Evolutionary conservation across 2,329 filamentous ascomycete species (phyloP), one percentile per base, ranked within the genome.

Genomic region (Geoglossum cookeanum): DNA sequence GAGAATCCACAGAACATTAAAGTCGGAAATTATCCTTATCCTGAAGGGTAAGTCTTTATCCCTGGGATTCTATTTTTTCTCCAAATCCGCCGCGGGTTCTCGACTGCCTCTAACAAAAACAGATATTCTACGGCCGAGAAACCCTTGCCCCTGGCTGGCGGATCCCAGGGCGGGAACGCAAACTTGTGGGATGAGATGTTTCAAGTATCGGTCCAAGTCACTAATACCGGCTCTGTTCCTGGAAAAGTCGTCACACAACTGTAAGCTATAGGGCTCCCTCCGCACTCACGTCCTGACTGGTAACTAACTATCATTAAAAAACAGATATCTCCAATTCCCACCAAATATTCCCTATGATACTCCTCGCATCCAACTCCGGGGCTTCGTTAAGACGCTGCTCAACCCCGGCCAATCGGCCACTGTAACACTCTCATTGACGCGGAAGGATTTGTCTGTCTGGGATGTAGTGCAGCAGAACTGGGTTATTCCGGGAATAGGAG

Each of bases 401-500:
- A 68, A 68, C 3, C 65, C 73, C 0, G 76, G 75, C 1, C 72
- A 75, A 57, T 73, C 67, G 2, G 67, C 71, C 39, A 74, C 68
- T 1, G 73, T 79, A 2, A 70, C 66, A 0, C 77, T 85, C 61
- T 68, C 71, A 15, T 64, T 86, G 35, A 75, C 73, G 37, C 72
- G 78, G 44, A 75, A 78, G 55, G 83, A 85, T 65, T 60, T 86
- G 42, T 82, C 79, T 62, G 76, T 81, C 58, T 85, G 82, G 82
- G 78, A 84, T 65, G 68, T 74, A 0, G 67, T 68, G 0, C 62
- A 66, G 42, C 79, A 85, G 68, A 74, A 81, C 56, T 88, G 84
- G 84, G 57, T 69, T 6, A 61, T 70, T 45, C 68, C 68, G 68
- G 6, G 61, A 70, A 47, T 68, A 67, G 27, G 61, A 58, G n/a